A percentile compares a stretch with the other conserved stretches of the same genome.
Conservation (phyloP, 2,329 filamentous ascomycete genomes). For the Fusarium vanettenii region DNA sequence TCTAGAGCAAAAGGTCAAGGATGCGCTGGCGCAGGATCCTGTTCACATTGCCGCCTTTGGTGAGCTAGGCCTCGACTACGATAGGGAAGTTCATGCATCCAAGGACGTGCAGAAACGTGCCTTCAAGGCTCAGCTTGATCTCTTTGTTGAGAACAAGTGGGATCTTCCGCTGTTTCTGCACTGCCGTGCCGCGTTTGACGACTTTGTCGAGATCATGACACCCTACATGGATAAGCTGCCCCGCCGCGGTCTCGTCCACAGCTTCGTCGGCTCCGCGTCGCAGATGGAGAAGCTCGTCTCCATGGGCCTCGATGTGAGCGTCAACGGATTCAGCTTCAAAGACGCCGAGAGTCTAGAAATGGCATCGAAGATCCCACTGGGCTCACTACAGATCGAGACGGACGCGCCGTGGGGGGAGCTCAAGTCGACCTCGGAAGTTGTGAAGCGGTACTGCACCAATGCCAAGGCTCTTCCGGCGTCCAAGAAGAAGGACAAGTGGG, state of each 20-base stretch:
- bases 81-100: conserved; percentile 55
- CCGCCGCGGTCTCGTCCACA: conserved; percentile 40
- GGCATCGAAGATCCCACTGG: conserved; percentile 38
- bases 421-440: conserved; percentile 40
- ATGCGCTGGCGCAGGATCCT: conserved; percentile 37
- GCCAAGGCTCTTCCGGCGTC: conserved; percentile 51
- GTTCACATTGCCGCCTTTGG: conserved; percentile 58
- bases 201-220: conserved; percentile 49
- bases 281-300: conserved; percentile 43
- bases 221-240: conserved; percentile 49
- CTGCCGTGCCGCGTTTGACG: conserved; percentile 43
- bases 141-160: conserved; percentile 41
- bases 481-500: conserved; percentile 63
- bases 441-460: conserved; percentile 55
- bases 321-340: conserved; percentile 61
- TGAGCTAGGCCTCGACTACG: conserved; percentile 63
- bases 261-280: conserved; percentile 37
- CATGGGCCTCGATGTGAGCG: conserved; percentile 42
- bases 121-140: conserved; percentile 40
- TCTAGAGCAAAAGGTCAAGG: conserved; percentile 39
- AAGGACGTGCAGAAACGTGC: conserved; percentile 46
- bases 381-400: conserved; percentile 41
- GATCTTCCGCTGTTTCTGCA: conserved; percentile 42
- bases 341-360: conserved; percentile 39
- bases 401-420: conserved; percentile 45